Conservation (phyloP, 225 moss, liverwort and hornwort species). For the Antitrichia curtipendula region DNA sequence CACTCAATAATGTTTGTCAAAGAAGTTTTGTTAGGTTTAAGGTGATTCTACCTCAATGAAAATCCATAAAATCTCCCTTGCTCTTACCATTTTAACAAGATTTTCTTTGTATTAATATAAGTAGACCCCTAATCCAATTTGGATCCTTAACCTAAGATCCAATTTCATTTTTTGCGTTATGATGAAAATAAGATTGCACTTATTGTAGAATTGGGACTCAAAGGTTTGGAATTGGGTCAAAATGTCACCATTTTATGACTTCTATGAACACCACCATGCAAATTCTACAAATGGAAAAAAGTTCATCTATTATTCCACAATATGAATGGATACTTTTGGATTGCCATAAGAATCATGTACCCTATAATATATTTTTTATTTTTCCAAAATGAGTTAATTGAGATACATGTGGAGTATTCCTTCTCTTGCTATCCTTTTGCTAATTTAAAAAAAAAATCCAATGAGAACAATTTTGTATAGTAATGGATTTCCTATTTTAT, state of each 20-base stretch:
- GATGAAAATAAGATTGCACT: neutral
- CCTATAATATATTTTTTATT: neutral
- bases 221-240: too few relatives aligned
- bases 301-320: accelerated
- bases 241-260: neutral
- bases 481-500: accelerated
- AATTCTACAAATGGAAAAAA: neutral
- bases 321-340: neutral
- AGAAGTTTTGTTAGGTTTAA: neutral
- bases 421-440: neutral
- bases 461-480: neutral
- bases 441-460: neutral
- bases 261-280: neutral
- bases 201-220: neutral
- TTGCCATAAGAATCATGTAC: neutral
- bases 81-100: neutral
- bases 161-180: neutral
- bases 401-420: neutral
- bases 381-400: neutral
- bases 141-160: neutral
- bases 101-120: accelerated
- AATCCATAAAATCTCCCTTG: neutral
- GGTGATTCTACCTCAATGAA: neutral
- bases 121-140: accelerated
- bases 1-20: neutral